A percentile compares a stretch with the other conserved stretches of the same genome.
phyloP scores from a whole-genome alignment of 345 rosid genomes.

The Citrus maxima region DNA sequence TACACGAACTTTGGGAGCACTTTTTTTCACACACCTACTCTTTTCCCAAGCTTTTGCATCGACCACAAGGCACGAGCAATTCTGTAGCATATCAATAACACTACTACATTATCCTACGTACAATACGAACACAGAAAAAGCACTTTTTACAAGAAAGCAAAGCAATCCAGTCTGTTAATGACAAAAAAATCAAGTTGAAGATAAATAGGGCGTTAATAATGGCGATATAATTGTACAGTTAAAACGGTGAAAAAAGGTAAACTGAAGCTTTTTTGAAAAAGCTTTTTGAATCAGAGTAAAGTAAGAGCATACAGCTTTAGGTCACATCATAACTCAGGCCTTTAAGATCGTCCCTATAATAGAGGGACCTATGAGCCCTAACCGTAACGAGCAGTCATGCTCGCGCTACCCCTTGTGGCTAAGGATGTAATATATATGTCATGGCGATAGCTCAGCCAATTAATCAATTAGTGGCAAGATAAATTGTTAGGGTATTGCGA shows the following conservation, averaged over 20 bases:
- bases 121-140: background rate
- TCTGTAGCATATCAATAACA: background rate
- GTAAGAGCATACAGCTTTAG: background rate
- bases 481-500: background rate
- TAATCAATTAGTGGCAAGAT: background rate
- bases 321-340: background rate
- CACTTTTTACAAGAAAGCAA: background rate
- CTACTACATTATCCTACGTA: background rate
- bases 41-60: background rate
- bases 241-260: background rate
- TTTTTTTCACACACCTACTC: background rate
- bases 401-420: background rate
- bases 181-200: background rate
- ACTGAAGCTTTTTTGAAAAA: background rate
- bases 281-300: background rate
- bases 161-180: background rate
- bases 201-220: background rate
- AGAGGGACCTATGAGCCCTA: background rate
- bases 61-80: background rate
- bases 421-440: background rate
- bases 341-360: background rate
- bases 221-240: background rate
- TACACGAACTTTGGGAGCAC: background rate
- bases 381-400: background rate
- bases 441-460: background rate